Conservation (phyloP, 2,329 filamentous ascomycete species). For the Dactylella cylindrospora region DNA sequence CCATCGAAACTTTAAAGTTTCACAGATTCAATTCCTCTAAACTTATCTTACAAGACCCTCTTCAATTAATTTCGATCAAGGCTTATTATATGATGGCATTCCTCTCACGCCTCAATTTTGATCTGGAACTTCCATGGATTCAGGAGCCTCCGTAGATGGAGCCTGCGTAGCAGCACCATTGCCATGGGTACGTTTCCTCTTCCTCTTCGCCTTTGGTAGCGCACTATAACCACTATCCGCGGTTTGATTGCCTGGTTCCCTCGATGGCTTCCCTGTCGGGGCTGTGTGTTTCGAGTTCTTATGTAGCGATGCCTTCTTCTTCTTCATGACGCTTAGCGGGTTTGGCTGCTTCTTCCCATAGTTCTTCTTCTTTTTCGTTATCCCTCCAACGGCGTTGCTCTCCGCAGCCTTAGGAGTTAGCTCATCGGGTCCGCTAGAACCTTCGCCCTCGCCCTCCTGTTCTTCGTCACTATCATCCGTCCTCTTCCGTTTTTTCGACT, state of each 20-base stretch:
- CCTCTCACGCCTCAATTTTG: too few relatives aligned
- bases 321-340: conserved; percentile 69
- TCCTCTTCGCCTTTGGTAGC: conserved; percentile 29
- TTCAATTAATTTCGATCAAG: background rate
- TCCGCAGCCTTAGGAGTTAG: conserved; percentile 3
- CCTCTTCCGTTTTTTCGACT: conserved; percentile 33
- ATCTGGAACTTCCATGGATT: too few relatives aligned
- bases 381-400: conserved; percentile 48
- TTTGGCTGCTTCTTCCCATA: conserved; percentile 70
- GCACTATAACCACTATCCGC: conserved; percentile 11
- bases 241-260: conserved; percentile 2
- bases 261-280: background rate
- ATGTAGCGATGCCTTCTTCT: too few relatives aligned
- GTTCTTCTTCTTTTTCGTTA: conserved; percentile 61
- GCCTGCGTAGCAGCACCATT: conserved; percentile 11
- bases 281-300: conserved; percentile 43
- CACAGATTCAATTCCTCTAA: conserved; percentile 2
- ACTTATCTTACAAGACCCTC: conserved; percentile 20
- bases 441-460: conserved; percentile 49
- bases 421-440: conserved; percentile 1
- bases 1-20: too few relatives aligned
- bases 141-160: conserved; percentile 5
- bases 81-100: background rate
- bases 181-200: conserved; percentile 39
- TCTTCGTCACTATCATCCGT: conserved; percentile 48